Base-by-base conservation (phyloP, 495 filamentous ascomycete genomes). In the Trichoderma gamsii region DNA sequence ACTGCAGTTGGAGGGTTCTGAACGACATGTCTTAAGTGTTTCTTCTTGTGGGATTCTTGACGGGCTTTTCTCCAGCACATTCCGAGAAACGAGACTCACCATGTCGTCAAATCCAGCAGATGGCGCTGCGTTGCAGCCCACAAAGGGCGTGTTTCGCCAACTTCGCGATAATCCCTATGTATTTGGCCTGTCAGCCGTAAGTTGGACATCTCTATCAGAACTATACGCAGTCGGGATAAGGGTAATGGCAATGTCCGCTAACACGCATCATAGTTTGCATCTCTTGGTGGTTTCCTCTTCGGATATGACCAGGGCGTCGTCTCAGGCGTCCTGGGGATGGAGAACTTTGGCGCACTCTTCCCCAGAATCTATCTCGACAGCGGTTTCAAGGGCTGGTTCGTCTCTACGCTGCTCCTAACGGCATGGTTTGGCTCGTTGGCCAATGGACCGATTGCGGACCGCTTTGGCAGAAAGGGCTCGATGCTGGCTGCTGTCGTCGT, bases 241-340 rank as follows among this genome's bases (percentile, higher is more conserved):
- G 21, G 2, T 3, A 61, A 23, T 13, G 18, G 44, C 12, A 15
- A 63, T 18, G 9, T 63, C 56, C 29, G 21, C 63, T 52, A 41
- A 67, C n/a, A 49, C 13, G 13, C 16, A 9, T 4, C 11, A 25
- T 41, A 81, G 78, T 81, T 81, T 68, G 79, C 78, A 16, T 79
- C 77, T 12, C 73, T 71, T 9, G 69, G 69, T 13, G 69, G 69
- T 15, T 71, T 71, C 63, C 67, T 71, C 25, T 71, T 71, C 44
- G 69, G 69, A 23, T 82, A 84, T 74, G 82, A 85, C 67, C 83
- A 86, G 71, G 85, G 85, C 69, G 84, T 88, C 35, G 82, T 88
- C 74, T 75, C 76, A 35, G 79, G 80, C 68, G 77, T 82, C 9
- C 69, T 74, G 64, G 80, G 79, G 11, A 83, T 83, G 80, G 73